phyloP scores from a whole-genome alignment of 73 alveolate species.

The Durusdinium trenchii region DNA sequence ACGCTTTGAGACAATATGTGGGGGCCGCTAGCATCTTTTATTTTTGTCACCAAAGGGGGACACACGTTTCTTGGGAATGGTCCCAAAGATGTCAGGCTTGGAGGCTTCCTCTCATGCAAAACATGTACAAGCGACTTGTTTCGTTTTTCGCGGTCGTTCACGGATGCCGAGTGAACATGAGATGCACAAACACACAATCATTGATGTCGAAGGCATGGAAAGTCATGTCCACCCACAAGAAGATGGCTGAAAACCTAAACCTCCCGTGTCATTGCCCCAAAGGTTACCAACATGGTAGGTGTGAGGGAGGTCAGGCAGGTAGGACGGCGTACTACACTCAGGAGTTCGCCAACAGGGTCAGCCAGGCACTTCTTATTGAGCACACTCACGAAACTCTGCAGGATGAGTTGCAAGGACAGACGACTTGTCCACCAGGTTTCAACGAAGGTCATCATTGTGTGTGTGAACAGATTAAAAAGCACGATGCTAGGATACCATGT shows the following conservation, averaged over 20 bases:
- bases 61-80: not conserved
- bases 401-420: not conserved
- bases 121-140: not conserved
- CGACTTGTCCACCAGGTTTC: not conserved
- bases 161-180: not conserved
- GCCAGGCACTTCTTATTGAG: not conserved
- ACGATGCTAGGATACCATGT: not conserved
- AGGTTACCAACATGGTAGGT: not conserved
- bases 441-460: not conserved
- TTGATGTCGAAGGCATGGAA: not conserved
- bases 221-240: not conserved
- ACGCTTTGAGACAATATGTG: not conserved
- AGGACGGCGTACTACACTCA: not conserved
- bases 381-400: not conserved
- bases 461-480: not conserved
- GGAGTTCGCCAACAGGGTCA: not conserved
- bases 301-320: not conserved
- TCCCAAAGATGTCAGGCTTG: conserved; percentile 1
- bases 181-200: not conserved
- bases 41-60: not conserved
- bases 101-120: not conserved
- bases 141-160: not conserved
- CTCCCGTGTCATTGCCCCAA: not conserved
- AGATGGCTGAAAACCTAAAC: not conserved
- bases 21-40: not conserved